Base-by-base conservation (phyloP, 352 stramenopile species). In the Pythium apleroticum region DNA sequence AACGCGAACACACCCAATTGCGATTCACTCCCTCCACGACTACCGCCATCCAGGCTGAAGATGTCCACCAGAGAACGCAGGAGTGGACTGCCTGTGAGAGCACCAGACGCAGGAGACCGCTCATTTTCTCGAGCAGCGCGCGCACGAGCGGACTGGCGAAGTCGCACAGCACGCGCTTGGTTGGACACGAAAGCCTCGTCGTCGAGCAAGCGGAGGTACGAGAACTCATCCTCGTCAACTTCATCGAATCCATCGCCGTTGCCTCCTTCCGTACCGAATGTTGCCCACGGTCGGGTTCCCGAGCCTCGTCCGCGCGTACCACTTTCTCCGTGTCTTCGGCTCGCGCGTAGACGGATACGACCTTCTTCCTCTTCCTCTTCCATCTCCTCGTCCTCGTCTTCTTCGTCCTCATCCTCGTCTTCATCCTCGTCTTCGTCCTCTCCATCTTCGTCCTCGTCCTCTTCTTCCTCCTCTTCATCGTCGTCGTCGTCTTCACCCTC, bases 191-290 rank as follows among this genome's bases (percentile, higher is more conserved):
- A 39, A 0, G 58, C 65, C 55, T 95, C 87, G 28, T 92, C 84
- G 15, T 92, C 81, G 5, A 93, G 53, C 56, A 92, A 75, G 50
- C 79, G 83, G n/a, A 89, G 60, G 57, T 92, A 92, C 20, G 81
- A 94, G 54, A 90, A 94, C 35, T 94, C 83, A 15, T 94, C 82
- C 74, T 94, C 85, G 48, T 94, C 83, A 14, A 90, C 83, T 68
- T 94, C 85, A 52, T 94, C 85, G 24, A 89, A 69, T 10, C 77
- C 85, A 69, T 94, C 85, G n/a, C 82, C 46, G 25, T 35, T 35
- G 25, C 24, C 76, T 10, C 89, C 63, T 48, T 93, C 87, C 2
- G 75, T 77, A 30, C 93, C 85, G 5, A 93, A 59, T n/a, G 84
- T 80, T 28, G 83, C 81, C 84, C 84, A 93, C 8, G 85, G 61